Percentiles rank a stretch among this genome's conserved stretches.
phyloP scores from a whole-genome alignment of 176 grass and related monocot species.

The Hordeum vulgare region DNA sequence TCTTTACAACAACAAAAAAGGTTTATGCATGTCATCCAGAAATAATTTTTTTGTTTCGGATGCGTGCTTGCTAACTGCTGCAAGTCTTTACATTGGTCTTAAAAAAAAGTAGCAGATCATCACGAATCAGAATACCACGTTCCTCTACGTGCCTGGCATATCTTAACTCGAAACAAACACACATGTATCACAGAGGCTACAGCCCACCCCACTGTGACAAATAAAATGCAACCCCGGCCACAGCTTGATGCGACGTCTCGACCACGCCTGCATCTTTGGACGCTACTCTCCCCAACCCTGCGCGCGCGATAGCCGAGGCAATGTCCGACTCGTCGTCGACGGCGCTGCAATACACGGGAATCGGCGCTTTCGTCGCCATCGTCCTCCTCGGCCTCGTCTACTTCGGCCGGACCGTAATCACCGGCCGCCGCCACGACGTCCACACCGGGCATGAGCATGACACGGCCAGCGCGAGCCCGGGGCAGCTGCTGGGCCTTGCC shows the following conservation, averaged over 20 bases:
- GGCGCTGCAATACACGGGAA: conserved; percentile 22
- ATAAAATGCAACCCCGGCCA: background rate
- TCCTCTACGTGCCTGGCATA: conserved; percentile 24
- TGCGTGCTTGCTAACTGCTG: background rate
- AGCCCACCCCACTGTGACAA: background rate
- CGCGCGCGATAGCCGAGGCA: background rate
- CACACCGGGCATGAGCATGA: background rate
- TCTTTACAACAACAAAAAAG: background rate
- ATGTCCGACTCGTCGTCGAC: conserved; percentile 20
- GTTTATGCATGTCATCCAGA: background rate
- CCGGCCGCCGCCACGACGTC: background rate
- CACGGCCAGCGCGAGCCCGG: background rate
- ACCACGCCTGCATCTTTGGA: background rate
- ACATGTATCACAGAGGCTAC: background rate
- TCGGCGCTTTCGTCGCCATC: conserved; percentile 38
- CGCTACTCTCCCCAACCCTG: background rate
- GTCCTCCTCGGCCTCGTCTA: conserved; percentile 21
- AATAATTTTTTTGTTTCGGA: background rate
- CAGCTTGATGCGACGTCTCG: background rate
- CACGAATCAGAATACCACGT: background rate
- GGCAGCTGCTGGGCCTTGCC: conserved; percentile 11
- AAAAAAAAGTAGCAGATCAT: background rate
- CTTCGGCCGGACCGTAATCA: background rate
- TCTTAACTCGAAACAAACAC: background rate
- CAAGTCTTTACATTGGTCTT: background rate